These are phyloP conservation scores for Diaporthe sp. DNA, from an alignment of 2,329 filamentous ascomycete genomes.

Conservation along the genomic window DNA sequence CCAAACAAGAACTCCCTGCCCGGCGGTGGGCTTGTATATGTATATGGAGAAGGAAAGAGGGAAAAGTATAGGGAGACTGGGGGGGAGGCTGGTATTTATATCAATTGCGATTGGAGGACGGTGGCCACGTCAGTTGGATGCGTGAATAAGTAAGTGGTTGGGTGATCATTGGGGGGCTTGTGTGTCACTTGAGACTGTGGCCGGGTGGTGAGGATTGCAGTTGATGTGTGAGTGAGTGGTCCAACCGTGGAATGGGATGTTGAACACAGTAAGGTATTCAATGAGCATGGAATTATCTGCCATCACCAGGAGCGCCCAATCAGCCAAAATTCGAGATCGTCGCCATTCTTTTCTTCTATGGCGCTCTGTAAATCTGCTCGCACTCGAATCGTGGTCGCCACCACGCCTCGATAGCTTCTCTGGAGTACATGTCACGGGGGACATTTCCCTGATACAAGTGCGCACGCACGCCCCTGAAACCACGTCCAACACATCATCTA, in stretches of 20 bases:
- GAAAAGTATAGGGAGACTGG: background rate
- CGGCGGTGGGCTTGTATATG: background rate
- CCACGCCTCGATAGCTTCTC: background rate
- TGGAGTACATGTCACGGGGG: conserved; percentile 7
- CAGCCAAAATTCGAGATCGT: background rate
- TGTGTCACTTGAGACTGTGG: background rate
- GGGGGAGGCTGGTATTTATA: background rate
- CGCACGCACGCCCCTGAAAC: background rate
- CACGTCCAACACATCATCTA: background rate
- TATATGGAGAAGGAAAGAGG: background rate
- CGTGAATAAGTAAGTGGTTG: background rate
- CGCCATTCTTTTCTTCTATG: background rate
- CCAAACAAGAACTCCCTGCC: background rate
- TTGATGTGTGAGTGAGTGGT: background rate
- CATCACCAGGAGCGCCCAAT: background rate
- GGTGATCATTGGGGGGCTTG: background rate
- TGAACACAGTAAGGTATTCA: background rate
- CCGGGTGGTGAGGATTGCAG: background rate
- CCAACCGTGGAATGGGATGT: too few relatives aligned
- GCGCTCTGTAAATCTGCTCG: conserved; percentile 9
- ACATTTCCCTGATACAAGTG: background rate
- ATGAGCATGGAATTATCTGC: background rate
- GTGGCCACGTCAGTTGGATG: background rate
- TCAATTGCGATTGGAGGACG: fast-evolving
- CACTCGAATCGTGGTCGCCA: background rate